Conservation (phyloP, 345 rosid species). For the Clausena lansium region DNA sequence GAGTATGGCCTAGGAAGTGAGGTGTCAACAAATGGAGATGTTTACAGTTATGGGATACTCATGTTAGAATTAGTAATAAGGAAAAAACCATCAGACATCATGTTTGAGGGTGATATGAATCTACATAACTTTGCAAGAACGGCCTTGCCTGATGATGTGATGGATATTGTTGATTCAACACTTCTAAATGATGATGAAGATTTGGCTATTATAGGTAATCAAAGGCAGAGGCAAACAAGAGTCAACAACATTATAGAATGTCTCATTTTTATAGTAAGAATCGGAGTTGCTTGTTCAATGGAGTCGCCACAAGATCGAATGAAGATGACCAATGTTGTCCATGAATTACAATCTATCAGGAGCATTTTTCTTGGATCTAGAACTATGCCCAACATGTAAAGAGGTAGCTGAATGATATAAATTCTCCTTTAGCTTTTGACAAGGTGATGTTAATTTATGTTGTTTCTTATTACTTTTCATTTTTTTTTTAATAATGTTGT, state of each 20-base stretch:
- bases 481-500: no score
- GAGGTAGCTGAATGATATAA: no score
- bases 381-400: no score
- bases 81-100: not conserved
- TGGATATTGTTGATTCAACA: not conserved
- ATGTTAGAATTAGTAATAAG: no score
- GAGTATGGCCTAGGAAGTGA: no score
- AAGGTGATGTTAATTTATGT: not conserved
- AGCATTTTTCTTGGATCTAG: no score
- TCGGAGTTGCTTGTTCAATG: not conserved
- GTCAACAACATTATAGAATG: not conserved
- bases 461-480: no score
- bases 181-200: no score
- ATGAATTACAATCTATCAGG: not conserved
- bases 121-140: not conserved
- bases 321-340: not conserved
- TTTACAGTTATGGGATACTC: no score
- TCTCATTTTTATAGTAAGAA: not conserved
- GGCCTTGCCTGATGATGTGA: not conserved
- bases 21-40: no score
- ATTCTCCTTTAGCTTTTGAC: not conserved
- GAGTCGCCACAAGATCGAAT: not conserved
- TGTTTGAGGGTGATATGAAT: not conserved
- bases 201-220: not conserved
- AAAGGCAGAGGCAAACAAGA: not conserved